Evolutionary conservation across 805 yeast genomes (phyloP), one percentile per base, ranked within the genome.

Genomic region (Schizosaccharomyces lindneri): DNA sequence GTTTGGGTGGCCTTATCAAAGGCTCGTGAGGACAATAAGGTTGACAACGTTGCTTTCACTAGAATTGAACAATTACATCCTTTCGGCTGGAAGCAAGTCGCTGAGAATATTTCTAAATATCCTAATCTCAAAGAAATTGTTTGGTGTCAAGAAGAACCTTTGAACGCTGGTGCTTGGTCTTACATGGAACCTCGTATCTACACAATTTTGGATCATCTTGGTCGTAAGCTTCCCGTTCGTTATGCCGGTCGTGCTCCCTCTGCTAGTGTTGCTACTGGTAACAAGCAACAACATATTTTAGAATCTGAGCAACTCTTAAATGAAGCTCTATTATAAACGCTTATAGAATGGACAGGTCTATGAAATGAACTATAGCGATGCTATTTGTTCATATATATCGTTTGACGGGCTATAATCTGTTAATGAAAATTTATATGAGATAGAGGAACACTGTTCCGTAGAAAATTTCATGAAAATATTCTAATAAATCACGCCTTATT

Each of bases 71-170:
- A 93, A 78, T 72, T 89, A 70, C 97, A 93, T 72, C 99, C 99
- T 74, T 93, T 93, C 97, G 98, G 98, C 74, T 93, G 77, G 75
- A 89, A 93, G 62, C 96, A 87, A 77, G 75, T 93, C 68, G 84
- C 87, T 71, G 97, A 90, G 67, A 76, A 87, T 32, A 75, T 93
- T 68, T 77, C 85, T 74, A 72, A 81, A 59, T 93, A 84, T 78
- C 87, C 94, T 69, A 82, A 81, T 72, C 72, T 84, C 65, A 83
- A 85, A 73, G 98, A 93, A 72, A 76, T 93, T 67, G 94, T 89
- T 59, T 93, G 89, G 90, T 85, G 94, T 75, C 98, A 93, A 78
- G 99, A 93, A 76, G 99, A 93, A 79, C 97, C 97, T 69, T 79
- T 93, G 75, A 93, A 93, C 78, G 90, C 90, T 83, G 98, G 98